Conservation (phyloP, 2,329 filamentous ascomycete species). For the Tympanopsis confertula region DNA sequence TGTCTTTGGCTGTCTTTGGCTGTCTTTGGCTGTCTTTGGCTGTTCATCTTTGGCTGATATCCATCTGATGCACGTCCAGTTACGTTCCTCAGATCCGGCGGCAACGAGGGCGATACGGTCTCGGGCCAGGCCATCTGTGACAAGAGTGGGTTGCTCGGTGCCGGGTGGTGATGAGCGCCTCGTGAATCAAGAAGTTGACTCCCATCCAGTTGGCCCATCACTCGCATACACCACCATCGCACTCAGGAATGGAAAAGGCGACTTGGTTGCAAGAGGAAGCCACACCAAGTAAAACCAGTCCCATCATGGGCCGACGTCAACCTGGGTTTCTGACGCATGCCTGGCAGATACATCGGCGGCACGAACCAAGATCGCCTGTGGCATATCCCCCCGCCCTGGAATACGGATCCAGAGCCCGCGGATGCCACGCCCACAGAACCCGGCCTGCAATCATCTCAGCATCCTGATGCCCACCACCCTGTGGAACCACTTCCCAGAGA, state of each 20-base stretch:
- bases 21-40: not conserved
- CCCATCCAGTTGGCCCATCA: slow-evolving; percentile 43
- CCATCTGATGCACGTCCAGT: slow-evolving; percentile 26
- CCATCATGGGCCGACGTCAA: no score
- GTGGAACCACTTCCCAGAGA: no score
- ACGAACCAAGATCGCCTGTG: no score
- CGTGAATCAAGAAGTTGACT: not conserved
- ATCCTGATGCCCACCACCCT: no score
- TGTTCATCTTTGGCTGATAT: slow-evolving; percentile 2
- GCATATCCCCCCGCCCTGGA: no score
- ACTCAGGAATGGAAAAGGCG: slow-evolving; percentile 45
- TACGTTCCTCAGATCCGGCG: slow-evolving; percentile 49
- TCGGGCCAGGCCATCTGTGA: slow-evolving; percentile 46
- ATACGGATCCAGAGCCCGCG: no score
- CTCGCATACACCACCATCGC: slow-evolving; percentile 48
- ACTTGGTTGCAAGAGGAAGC: slow-evolving; percentile 49
- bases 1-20: not conserved
- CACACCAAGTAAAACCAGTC: slow-evolving; percentile 60
- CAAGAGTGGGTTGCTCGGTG: slow-evolving; percentile 33
- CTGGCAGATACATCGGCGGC: no score
- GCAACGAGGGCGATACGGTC: slow-evolving; percentile 42
- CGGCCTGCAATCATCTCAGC: no score
- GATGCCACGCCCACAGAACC: no score
- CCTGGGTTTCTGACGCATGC: no score
- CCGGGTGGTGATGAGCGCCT: not conserved